These are phyloP conservation scores for Laguncularia racemosa DNA, from an alignment of 345 rosid species.

Conservation along the genomic window DNA sequence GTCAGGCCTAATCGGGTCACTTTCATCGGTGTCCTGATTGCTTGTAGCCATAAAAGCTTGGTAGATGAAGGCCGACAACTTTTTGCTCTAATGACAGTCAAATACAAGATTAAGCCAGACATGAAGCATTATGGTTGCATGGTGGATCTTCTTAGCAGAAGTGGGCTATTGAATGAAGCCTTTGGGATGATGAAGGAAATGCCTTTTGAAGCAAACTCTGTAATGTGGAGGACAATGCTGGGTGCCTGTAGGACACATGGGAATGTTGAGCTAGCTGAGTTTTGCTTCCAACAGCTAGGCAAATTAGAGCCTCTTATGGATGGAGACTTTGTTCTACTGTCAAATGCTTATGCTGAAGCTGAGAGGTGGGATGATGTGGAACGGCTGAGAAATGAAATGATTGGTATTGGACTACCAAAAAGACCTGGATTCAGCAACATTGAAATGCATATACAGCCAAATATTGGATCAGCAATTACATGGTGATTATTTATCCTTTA, in stretches of 20 bases:
- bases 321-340: conserved; percentile 25
- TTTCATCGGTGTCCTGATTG: conserved; percentile 31
- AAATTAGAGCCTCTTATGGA: conserved; percentile 12
- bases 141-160: conserved; percentile 32
- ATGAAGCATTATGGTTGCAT: conserved; percentile 34
- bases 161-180: conserved; percentile 31
- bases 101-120: conserved; percentile 17
- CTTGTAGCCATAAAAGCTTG: conserved; percentile 38
- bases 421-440: conserved; percentile 18
- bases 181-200: conserved; percentile 15
- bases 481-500: no score
- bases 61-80: conserved; percentile 29
- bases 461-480: no score
- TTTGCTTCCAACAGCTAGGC: conserved; percentile 9
- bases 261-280: conserved; percentile 23
- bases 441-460: background rate
- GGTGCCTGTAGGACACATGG: conserved; percentile 29
- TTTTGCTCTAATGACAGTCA: conserved; percentile 21
- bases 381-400: conserved; percentile 19
- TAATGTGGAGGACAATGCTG: conserved; percentile 30
- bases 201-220: conserved; percentile 27
- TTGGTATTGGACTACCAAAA: conserved; percentile 1
- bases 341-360: conserved; percentile 22
- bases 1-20: conserved; percentile 27
- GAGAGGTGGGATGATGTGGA: conserved; percentile 29